These are phyloP conservation scores for Geotrichum klebahnii DNA, from an alignment of 1,139 yeast species.

Conservation along the genomic window DNA sequence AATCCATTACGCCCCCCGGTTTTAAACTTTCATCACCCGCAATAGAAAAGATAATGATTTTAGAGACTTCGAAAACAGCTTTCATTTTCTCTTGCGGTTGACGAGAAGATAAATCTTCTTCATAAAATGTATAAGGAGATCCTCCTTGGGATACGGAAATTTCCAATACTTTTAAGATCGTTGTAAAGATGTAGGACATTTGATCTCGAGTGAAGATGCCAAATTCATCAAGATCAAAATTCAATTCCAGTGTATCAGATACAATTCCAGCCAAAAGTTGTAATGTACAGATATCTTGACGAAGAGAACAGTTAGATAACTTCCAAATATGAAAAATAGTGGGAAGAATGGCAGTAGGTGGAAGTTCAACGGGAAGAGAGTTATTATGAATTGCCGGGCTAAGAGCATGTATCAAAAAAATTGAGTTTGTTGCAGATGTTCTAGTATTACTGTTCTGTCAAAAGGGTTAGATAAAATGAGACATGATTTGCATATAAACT, in stretches of 20 bases:
- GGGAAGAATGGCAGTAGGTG: conserved; percentile 41
- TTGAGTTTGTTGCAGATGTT: conserved; percentile 13
- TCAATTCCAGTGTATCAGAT: conserved; percentile 42
- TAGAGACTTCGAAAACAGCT: conserved; percentile 44
- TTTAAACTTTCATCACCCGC: conserved; percentile 42
- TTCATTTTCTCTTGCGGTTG: conserved; percentile 30
- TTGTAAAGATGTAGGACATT: conserved; percentile 53
- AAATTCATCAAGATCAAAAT: conserved; percentile 41
- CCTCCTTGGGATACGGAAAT: conserved; percentile 42
- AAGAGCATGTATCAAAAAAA: conserved; percentile 17
- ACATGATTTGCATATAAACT: conserved; percentile 20
- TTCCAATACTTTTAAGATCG: conserved; percentile 38
- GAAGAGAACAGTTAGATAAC: conserved; percentile 53
- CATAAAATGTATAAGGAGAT: conserved; percentile 35
- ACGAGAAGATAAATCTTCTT: conserved; percentile 28
- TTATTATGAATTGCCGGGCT: conserved; percentile 32
- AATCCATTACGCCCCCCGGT: conserved; percentile 51
- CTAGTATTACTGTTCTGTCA: conserved; percentile 13
- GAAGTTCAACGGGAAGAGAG: conserved; percentile 22
- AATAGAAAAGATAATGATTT: conserved; percentile 62
- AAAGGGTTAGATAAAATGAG: conserved; percentile 10
- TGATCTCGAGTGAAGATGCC: conserved; percentile 68
- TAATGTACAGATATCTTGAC: conserved; percentile 63
- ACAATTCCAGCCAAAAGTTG: conserved; percentile 64
- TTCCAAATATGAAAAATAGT: conserved; percentile 74